These are phyloP conservation scores for Prunus dulcis DNA, from an alignment of 306 rosid species.

Conservation along the genomic window DNA sequence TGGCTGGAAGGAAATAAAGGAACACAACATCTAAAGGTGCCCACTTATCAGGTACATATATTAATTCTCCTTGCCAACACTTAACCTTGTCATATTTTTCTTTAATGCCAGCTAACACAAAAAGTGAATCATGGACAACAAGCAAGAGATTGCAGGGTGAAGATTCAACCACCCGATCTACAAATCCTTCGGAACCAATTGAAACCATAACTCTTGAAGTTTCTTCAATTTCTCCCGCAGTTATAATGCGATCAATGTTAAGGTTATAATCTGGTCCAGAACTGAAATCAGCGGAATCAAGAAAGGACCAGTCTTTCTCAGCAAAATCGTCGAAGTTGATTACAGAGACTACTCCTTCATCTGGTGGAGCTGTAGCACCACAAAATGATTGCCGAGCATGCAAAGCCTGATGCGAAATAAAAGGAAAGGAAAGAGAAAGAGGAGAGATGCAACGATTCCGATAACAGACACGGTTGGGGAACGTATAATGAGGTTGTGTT, in stretches of 20 bases:
- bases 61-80: constrained; percentile 94
- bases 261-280: constrained; percentile 22
- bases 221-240: constrained; percentile 59
- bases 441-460: neutral
- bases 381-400: constrained; percentile 26
- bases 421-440: constrained; percentile 23
- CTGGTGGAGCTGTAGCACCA: constrained; percentile 40
- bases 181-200: constrained; percentile 68
- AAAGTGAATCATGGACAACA: constrained; percentile 72
- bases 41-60: constrained; percentile 71
- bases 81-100: constrained; percentile 75
- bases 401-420: constrained; percentile 3
- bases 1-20: constrained; percentile 81
- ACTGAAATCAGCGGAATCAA: constrained; percentile 41
- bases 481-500: constrained; percentile 18
- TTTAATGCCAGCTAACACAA: constrained; percentile 57
- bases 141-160: constrained; percentile 41
- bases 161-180: constrained; percentile 51
- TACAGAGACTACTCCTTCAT: constrained; percentile 50
- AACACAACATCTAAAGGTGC: constrained; percentile 67
- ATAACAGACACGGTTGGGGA: neutral
- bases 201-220: constrained; percentile 69
- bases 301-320: constrained; percentile 83
- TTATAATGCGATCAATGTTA: constrained; percentile 46
- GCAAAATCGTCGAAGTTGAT: constrained; percentile 51